Evolutionary conservation across 1,139 yeast species (phyloP), one percentile per base, ranked within the genome.

Genomic region (Schwanniomyces etchellsii): DNA sequence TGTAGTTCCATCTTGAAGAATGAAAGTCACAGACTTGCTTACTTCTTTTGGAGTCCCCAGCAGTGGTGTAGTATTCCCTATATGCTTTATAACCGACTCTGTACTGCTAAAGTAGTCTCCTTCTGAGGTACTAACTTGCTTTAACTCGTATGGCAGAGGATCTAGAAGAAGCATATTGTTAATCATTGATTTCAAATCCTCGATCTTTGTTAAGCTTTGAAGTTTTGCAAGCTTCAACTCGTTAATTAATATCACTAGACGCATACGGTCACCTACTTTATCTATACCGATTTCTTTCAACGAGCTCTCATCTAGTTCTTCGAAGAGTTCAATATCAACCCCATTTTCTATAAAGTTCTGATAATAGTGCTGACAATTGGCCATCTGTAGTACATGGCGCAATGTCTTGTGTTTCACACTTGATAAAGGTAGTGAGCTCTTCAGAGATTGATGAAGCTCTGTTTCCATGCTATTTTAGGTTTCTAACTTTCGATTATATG

Each of bases 231-330:
- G 44, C 42, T 66, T 57, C 40, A 73, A 35, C 32, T 61, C 54
- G 31, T 64, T 51, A 20, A 78, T 59, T 34, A 81, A 77, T 14
- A 76, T 60, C 42, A 76, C 77, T 5, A 85, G 50, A 20, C 81
- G 63, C 21, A 91, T 64, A 20, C 96, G 62, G 51, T 91, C 97
- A 1, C 97, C 97, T 6, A 91, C 72, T 42, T 76, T 81, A 13
- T 44, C 43, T n/a, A 91, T 58, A 0, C 96, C 96, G 5, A 91
- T 52, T 38, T 82, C 94, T 33, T 70, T 71, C 33, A 91, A 65
- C 1, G 88, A 74, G n/a, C 58, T 65, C 23, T 73, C 66, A 47
- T 86, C 96, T 29, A 88, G 55, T 37, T 76, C 82, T 2, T 76
- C 60, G 10, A 84, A 50, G 4, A 85, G 57, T 29, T 77, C 83